phyloP scores from a whole-genome alignment of 371 early-diverging fungal genomes.

The Batrachochytrium dendrobatidis region DNA sequence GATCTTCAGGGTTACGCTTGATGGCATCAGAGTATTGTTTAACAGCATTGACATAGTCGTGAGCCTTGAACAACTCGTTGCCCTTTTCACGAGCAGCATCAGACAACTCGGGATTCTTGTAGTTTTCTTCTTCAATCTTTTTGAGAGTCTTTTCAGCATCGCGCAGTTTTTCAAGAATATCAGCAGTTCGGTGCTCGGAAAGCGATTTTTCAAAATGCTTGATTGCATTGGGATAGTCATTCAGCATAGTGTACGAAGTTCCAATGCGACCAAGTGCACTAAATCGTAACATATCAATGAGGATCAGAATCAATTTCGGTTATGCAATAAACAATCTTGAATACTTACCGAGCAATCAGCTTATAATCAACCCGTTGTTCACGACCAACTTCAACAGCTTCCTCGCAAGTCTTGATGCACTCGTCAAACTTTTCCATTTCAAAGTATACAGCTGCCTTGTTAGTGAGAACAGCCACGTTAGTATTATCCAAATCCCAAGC shows the following conservation, averaged over 20 bases:
- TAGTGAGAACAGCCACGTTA: constrained; percentile 87
- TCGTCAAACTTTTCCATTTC: constrained; percentile 88
- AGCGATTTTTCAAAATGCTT: constrained; percentile 87
- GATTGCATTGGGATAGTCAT: constrained; percentile 79
- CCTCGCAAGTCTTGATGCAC: constrained; percentile 84
- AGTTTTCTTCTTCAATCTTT: constrained; percentile 73
- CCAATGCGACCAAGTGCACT: constrained; percentile 89
- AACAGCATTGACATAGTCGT: constrained; percentile 84
- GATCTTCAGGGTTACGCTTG: constrained; percentile 87
- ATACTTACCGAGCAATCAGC: constrained; percentile 62
- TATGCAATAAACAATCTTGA: constrained; percentile 1
- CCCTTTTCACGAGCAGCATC: constrained; percentile 91
- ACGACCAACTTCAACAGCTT: constrained; percentile 88
- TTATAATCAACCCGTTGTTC: constrained; percentile 89
- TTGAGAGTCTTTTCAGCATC: constrained; percentile 77
- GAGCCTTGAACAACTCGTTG: constrained; percentile 86
- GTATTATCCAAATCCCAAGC: constrained; percentile 86
- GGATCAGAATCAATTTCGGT: background rate
- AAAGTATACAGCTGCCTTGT: constrained; percentile 86
- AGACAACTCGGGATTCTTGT: constrained; percentile 72
- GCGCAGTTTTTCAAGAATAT: constrained; percentile 81
- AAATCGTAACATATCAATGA: background rate
- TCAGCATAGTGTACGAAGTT: constrained; percentile 73
- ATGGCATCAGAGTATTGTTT: constrained; percentile 94
- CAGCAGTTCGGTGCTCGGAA: constrained; percentile 92